A percentile compares a stretch with the other conserved stretches of the same genome.
These are phyloP conservation scores for Epichloe brachyelytri DNA, from an alignment of 2,329 filamentous ascomycete genomes.

Conservation along the genomic window DNA sequence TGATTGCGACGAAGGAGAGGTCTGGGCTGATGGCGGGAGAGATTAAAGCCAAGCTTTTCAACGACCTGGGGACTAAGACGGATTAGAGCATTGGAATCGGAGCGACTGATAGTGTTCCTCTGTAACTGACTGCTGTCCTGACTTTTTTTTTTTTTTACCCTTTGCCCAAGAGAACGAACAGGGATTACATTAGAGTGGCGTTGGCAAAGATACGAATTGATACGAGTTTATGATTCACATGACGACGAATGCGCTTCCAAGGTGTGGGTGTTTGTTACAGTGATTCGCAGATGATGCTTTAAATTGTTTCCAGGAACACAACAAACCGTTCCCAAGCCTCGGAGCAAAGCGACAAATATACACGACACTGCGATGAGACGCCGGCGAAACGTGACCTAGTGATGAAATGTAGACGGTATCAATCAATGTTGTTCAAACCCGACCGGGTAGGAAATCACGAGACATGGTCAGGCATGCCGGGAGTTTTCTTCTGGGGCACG, in stretches of 20 bases:
- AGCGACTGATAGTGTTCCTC: neutral
- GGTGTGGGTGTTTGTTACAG: too few relatives aligned
- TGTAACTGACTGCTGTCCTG: neutral
- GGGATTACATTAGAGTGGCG: neutral
- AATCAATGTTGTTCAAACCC: too few relatives aligned
- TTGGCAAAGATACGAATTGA: slow-evolving; percentile 1
- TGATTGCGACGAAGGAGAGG: slow-evolving; percentile 48
- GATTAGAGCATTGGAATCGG: neutral
- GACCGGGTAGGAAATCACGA: too few relatives aligned
- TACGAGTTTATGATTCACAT: neutral
- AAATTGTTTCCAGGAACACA: too few relatives aligned
- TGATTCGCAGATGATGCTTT: too few relatives aligned
- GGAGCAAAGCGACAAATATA: too few relatives aligned
- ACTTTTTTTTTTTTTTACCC: neutral
- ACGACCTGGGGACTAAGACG: slow-evolving; percentile 20
- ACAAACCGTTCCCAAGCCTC: too few relatives aligned
- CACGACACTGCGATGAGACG: too few relatives aligned
- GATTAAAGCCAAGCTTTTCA: slow-evolving; percentile 52
- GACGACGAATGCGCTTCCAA: too few relatives aligned
- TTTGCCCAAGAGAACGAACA: neutral
- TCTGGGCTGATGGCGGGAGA: slow-evolving; percentile 49
- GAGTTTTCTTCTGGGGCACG: neutral
- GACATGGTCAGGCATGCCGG: too few relatives aligned
- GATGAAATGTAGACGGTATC: too few relatives aligned
- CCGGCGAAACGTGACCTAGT: too few relatives aligned